Conservation (phyloP, 2,329 filamentous ascomycete species). For the Graphiopsis chlorocephala region DNA sequence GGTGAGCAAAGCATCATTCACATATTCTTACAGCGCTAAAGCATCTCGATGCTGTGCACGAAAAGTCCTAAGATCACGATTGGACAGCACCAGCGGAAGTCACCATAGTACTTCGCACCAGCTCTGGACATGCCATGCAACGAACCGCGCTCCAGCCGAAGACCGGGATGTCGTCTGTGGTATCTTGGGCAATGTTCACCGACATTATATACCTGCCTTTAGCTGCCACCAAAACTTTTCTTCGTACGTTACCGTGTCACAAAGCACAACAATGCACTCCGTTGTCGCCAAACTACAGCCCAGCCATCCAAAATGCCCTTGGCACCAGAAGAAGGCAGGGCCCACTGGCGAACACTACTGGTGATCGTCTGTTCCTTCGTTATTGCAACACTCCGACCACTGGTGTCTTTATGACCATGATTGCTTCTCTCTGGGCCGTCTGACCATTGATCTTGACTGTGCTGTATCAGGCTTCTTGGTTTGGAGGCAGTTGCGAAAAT, state of each 20-base stretch:
- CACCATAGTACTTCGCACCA: background rate
- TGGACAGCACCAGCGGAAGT: background rate
- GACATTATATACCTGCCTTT: background rate
- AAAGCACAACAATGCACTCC: background rate
- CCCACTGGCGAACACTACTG: background rate
- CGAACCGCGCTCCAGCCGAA: background rate
- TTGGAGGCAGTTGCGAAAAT: background rate
- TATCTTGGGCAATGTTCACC: background rate
- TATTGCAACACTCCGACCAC: background rate
- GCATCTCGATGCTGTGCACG: background rate
- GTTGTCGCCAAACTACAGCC: background rate
- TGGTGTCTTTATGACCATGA: no score
- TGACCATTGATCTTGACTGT: background rate
- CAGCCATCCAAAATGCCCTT: background rate
- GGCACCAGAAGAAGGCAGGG: background rate
- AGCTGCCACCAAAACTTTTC: background rate
- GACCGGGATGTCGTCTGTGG: background rate
- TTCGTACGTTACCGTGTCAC: background rate
- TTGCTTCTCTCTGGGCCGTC: background rate
- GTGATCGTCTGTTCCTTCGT: background rate
- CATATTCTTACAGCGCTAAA: background rate
- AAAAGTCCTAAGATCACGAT: background rate
- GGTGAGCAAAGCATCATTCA: background rate
- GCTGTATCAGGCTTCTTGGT: background rate
- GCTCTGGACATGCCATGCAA: background rate